Percentiles rank a stretch among this genome's conserved stretches.
These are phyloP conservation scores for Ustilago curta DNA, from an alignment of 1,284 basidiomycete genomes.

Conservation along the genomic window DNA sequence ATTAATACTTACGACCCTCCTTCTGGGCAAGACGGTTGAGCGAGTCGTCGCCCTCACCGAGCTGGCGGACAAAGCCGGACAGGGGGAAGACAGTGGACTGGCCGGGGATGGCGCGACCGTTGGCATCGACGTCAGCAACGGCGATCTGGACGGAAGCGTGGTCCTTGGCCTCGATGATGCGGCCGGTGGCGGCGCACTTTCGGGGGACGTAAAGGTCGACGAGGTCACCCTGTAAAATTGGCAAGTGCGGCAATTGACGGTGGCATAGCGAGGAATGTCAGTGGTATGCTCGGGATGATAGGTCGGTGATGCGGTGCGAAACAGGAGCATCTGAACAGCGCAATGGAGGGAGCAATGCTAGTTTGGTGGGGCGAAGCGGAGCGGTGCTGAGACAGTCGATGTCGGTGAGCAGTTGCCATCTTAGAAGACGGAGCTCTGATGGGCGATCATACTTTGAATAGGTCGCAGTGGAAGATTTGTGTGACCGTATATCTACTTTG, in stretches of 20 bases:
- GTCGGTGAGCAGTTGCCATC: background rate
- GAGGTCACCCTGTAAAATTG: constrained; percentile 83
- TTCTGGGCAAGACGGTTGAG: constrained; percentile 95
- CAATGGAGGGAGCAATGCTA: background rate
- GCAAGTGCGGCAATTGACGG: background rate
- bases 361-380: background rate
- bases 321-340: constrained; percentile 5
- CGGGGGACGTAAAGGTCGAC: constrained; percentile 99
- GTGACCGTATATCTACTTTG: too few species aligned
- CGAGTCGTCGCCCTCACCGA: constrained; percentile 97
- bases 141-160: constrained; percentile 97
- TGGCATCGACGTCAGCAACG: constrained; percentile 92
- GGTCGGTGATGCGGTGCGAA: background rate
- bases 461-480: background rate
- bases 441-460: too few species aligned
- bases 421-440: too few species aligned
- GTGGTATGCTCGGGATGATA: constrained; percentile 1
- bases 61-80: constrained; percentile 90
- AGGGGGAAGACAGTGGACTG: constrained; percentile 90
- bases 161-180: constrained; percentile 97
- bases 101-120: constrained; percentile 87
- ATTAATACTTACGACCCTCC: constrained; percentile 84
- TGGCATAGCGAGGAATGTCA: constrained; percentile 20
- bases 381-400: background rate
- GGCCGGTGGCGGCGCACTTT: constrained; percentile 86